Conservation (phyloP, 192 early-diverging fungal genomes). For the Gaertneriomyces sp. region DNA sequence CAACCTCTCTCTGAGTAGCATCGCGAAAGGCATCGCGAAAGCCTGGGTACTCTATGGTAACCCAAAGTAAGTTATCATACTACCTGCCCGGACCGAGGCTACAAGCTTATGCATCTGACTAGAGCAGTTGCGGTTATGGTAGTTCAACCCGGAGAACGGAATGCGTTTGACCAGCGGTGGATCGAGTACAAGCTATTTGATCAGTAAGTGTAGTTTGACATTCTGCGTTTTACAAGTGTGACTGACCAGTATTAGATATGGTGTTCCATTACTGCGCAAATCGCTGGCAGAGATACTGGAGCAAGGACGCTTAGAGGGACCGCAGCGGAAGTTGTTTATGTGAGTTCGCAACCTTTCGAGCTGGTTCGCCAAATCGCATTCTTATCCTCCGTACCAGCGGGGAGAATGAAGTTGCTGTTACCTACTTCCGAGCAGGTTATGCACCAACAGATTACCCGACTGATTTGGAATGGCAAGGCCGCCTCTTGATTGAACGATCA, state of each 20-base stretch:
- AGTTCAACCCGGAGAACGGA: conserved; percentile 88
- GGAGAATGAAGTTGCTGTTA: conserved; percentile 74
- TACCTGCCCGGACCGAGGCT: background rate
- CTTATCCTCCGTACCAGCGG: conserved; percentile 39
- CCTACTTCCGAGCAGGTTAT: conserved; percentile 90
- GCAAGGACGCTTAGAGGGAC: conserved; percentile 55
- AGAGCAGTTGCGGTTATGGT: conserved; percentile 81
- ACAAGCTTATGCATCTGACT: background rate
- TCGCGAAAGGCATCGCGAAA: conserved; percentile 73
- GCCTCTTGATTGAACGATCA: conserved; percentile 79
- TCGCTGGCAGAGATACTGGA: conserved; percentile 67
- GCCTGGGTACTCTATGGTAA: conserved; percentile 58
- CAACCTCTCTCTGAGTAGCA: conserved; percentile 66
- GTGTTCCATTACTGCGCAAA: conserved; percentile 51
- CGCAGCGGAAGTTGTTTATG: conserved; percentile 61
- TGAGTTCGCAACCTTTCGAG: conserved; percentile 39
- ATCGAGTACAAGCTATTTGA: conserved; percentile 75
- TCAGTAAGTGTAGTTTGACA: conserved; percentile 28
- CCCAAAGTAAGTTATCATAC: conserved; percentile 26
- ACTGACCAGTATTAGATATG: background rate
- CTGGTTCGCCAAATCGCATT: background rate
- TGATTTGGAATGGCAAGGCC: conserved; percentile 86
- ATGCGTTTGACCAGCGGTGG: conserved; percentile 88
- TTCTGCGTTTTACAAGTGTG: background rate
- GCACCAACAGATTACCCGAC: conserved; percentile 81